Percentiles rank a stretch among this genome's conserved stretches.
phyloP scores from a whole-genome alignment of 1,139 yeast genomes.

The Geotrichum candidum region DNA sequence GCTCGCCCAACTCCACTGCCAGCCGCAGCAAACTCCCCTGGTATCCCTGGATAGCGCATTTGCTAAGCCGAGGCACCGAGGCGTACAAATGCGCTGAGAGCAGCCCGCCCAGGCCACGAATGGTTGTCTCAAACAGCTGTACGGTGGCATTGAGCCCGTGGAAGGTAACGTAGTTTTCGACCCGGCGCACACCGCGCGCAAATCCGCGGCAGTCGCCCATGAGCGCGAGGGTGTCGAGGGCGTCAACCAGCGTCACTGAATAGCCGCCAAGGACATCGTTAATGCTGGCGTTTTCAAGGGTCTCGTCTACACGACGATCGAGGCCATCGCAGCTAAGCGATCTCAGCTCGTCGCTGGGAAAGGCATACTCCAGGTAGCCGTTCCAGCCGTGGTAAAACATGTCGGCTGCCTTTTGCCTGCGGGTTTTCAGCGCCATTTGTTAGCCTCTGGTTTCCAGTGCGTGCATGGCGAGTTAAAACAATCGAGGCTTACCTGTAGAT shows the following conservation, averaged over 20 bases:
- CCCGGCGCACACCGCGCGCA: constrained; percentile 42
- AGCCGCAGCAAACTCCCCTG: constrained; percentile 63
- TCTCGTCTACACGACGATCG: constrained; percentile 54
- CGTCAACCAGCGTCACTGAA: constrained; percentile 70
- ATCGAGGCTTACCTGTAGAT: background rate
- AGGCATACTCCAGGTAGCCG: constrained; percentile 62
- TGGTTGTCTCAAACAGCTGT: constrained; percentile 82
- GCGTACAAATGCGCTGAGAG: constrained; percentile 71
- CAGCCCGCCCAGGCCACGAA: constrained; percentile 73
- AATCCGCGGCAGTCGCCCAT: constrained; percentile 59
- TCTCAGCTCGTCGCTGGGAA: constrained; percentile 74
- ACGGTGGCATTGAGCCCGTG: constrained; percentile 56
- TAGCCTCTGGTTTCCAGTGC: too few species aligned
- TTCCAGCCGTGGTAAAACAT: constrained; percentile 73
- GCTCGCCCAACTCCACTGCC: constrained; percentile 67
- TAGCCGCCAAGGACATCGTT: constrained; percentile 86
- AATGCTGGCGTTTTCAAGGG: constrained; percentile 47
- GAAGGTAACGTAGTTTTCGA: constrained; percentile 44
- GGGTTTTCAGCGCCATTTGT: too few species aligned
- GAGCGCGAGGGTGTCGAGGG: constrained; percentile 69
- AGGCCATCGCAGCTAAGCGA: constrained; percentile 69
- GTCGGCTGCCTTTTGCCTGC: constrained; percentile 12
- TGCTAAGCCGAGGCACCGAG: constrained; percentile 47
- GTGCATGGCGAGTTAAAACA: too few species aligned
- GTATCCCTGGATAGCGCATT: constrained; percentile 42